Conservation (phyloP, 352 stramenopile species). For the Phytopythium delawarense region DNA sequence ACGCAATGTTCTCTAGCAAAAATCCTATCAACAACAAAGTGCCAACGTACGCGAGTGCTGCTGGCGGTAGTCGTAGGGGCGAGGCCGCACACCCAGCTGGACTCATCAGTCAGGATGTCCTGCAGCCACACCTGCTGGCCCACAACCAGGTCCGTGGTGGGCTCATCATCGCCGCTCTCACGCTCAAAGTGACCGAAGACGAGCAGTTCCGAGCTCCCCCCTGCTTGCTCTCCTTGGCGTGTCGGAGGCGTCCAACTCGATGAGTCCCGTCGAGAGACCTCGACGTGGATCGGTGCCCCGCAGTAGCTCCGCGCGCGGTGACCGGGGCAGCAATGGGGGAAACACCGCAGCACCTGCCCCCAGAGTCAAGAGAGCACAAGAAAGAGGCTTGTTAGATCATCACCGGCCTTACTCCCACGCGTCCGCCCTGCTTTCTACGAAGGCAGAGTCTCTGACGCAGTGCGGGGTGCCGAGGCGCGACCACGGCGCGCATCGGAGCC, state of each 20-base stretch:
- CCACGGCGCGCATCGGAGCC: no score
- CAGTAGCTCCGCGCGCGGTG: slow-evolving; percentile 50
- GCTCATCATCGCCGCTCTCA: slow-evolving; percentile 18
- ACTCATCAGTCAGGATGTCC: slow-evolving; percentile 12
- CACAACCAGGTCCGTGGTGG: slow-evolving; percentile 11
- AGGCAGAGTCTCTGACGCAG: no score
- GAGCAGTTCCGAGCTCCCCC: slow-evolving; percentile 10
- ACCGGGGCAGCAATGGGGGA: slow-evolving; percentile 50
- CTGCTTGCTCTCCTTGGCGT: background rate
- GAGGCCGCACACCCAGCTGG: slow-evolving; percentile 19
- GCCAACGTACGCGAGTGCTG: background rate
- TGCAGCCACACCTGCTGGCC: slow-evolving; percentile 14
- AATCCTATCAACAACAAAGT: slow-evolving; percentile 3
- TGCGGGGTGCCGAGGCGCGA: no score
- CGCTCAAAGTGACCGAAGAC: slow-evolving; percentile 37
- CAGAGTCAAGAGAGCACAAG: background rate
- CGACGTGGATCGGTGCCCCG: slow-evolving; percentile 32
- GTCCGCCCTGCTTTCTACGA: no score
- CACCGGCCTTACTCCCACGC: no score
- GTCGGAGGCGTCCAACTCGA: background rate
- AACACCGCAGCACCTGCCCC: slow-evolving; percentile 45
- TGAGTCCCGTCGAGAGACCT: background rate
- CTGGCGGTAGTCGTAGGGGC: background rate
- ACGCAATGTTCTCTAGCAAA: slow-evolving; percentile 8
- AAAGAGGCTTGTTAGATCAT: background rate